A percentile compares a stretch with the other conserved stretches of the same genome.
Evolutionary conservation across 257 asterid species (phyloP).

Genomic region (Capsicum chinense): DNA sequence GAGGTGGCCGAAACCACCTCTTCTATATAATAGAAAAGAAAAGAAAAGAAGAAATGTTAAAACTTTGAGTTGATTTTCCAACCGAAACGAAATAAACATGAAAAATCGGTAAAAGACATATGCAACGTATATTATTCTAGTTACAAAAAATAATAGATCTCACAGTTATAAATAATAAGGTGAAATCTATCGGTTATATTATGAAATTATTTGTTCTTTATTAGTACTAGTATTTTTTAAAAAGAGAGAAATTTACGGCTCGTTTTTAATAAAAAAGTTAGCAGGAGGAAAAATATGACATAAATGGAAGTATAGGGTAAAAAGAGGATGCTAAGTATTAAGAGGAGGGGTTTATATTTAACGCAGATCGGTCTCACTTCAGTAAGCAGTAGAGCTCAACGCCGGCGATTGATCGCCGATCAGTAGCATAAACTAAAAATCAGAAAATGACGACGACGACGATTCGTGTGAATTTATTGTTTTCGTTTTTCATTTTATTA

Average conservation of each 20-base stretch:
- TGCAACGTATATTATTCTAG: neutral
- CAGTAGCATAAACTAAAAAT: neutral
- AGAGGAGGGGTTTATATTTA: conserved; percentile 5
- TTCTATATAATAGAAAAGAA: too few relatives aligned
- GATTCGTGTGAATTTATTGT: conserved; percentile 43
- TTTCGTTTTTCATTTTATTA: conserved; percentile 17
- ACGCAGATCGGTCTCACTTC: conserved; percentile 4
- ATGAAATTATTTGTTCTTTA: too few relatives aligned
- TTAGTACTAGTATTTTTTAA: too few relatives aligned
- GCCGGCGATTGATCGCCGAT: neutral
- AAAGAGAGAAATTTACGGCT: too few relatives aligned
- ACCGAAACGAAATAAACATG: neutral
- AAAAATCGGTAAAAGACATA: neutral
- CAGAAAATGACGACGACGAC: conserved; percentile 32
- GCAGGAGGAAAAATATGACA: too few relatives aligned
- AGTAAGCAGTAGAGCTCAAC: neutral
- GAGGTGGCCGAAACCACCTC: too few relatives aligned
- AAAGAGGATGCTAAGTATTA: neutral
- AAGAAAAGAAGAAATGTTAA: too few relatives aligned
- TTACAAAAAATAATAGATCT: too few relatives aligned
- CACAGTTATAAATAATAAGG: neutral
- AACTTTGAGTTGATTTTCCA: too few relatives aligned
- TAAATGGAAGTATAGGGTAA: neutral
- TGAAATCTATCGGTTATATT: too few relatives aligned
- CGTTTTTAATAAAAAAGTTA: too few relatives aligned